These are phyloP conservation scores for Eragrostis tef DNA, from an alignment of 202 grass and related monocot species.

Conservation along the genomic window DNA sequence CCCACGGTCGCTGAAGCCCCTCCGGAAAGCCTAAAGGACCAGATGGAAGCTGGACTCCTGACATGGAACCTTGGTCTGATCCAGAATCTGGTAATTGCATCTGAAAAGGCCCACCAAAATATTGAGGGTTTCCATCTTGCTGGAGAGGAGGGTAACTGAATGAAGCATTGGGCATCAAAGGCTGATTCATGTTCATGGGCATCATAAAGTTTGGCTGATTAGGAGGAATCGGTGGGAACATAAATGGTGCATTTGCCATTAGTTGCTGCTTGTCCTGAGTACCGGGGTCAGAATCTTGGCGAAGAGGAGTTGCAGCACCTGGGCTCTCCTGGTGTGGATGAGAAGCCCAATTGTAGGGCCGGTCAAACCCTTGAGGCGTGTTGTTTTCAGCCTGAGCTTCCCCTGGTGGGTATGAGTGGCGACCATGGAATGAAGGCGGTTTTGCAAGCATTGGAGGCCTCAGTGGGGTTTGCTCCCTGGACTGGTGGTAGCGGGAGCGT, in stretches of 20 bases:
- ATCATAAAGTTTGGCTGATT: slow-evolving; percentile 80
- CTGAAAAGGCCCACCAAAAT: slow-evolving; percentile 65
- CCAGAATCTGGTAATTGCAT: slow-evolving; percentile 60
- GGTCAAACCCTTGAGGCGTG: slow-evolving; percentile 61
- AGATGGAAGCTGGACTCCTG: slow-evolving; percentile 52
- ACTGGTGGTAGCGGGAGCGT: slow-evolving; percentile 59
- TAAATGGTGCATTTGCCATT: slow-evolving; percentile 62
- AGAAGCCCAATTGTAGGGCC: slow-evolving; percentile 57
- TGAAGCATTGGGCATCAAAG: slow-evolving; percentile 48
- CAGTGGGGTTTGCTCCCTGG: slow-evolving; percentile 67
- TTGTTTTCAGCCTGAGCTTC: slow-evolving; percentile 64
- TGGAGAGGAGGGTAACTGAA: slow-evolving; percentile 61
- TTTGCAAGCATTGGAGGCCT: slow-evolving; percentile 50
- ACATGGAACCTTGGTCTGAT: slow-evolving; percentile 62
- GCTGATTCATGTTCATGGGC: slow-evolving; percentile 67
- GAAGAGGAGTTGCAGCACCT: slow-evolving; percentile 45
- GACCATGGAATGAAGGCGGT: slow-evolving; percentile 59
- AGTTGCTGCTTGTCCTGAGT: slow-evolving; percentile 60
- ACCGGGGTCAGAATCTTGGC: slow-evolving; percentile 58
- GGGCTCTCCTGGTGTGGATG: slow-evolving; percentile 50
- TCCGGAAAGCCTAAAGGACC: slow-evolving; percentile 50
- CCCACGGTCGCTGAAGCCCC: slow-evolving; percentile 61
- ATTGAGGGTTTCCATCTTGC: slow-evolving; percentile 70
- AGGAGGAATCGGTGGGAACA: slow-evolving; percentile 70
- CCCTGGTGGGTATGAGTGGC: slow-evolving; percentile 59